Base-by-base conservation (phyloP, 1,284 basidiomycete species). In the Ceratobasidium sp. region DNA sequence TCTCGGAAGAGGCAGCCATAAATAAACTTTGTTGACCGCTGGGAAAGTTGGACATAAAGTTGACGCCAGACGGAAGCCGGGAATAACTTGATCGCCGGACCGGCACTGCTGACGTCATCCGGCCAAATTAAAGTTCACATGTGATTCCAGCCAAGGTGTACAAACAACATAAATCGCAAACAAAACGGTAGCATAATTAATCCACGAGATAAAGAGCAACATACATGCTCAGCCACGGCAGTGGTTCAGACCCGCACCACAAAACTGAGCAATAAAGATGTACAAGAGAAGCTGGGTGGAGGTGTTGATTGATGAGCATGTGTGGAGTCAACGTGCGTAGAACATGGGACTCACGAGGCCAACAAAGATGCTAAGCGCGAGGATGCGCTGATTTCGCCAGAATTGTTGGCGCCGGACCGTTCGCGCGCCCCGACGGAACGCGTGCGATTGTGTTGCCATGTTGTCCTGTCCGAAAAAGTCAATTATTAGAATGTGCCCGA, bases 361-460 rank as follows among this genome's bases (percentile, higher is more conserved):
- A 48, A 97, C 93, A 59, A 96, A 82, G 9, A 90, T 86, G 56
- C 89, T 89, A 50, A 98, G 83, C 1, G 85, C 89, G 79, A 94
- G 81, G 62, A 96, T 89, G 82, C 93, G 91, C 77, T 87, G 90
- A 81, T 95, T 97, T 84, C 90, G 92, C 96, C 96, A 99, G 95
- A 97, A 99, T 93, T 98, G 97, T 82, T 97, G 91, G 76, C 96
- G 87, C 57, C 97, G 86, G 17, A 97, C 91, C 1, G 88, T 90
- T 48, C 96, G 88, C 6, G 97, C 96, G 1, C 97, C 94, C 65
- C 97, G 87, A 59, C 97, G 85, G 85, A 99, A 99, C 1, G 96
- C 96, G n/a, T 95, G 94, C 7, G 97, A 96, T 83, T 99, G 97
- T 33, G 91, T 92, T 1, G 95, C 94, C 88, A 99, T 95, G 75